Base-by-base conservation (phyloP, 2,329 filamentous ascomycete genomes). In the Xylaria sp. region DNA sequence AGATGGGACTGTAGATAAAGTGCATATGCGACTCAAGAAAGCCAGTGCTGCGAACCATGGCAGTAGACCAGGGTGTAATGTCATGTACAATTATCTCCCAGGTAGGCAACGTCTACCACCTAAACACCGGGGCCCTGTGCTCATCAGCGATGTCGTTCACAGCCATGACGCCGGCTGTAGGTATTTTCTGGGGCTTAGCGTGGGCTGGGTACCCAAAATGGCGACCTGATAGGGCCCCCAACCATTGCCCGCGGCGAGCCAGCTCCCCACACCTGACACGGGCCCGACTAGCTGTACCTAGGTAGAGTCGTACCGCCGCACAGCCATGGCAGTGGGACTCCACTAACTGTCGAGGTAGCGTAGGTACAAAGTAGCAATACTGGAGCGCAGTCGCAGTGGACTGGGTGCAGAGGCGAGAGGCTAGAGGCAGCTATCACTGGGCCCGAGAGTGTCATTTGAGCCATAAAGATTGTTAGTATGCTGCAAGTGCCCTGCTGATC, bases 361-460 rank as follows among this genome's bases (percentile, higher is more conserved):
- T 44, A 25, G 23, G 23, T 25, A 25, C 23, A 25, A 25, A 25
- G 23, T 25, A 25, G 23, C 23, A 28, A 28, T 28, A 28, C 28
- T 28, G 5, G 28, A 28, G 28, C 28, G 28, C 28, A 6, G 41
- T 46, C 23, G 52, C 52, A 13, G 31, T 56, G 23, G 23, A 31
- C 37, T 58, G 6, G 15, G 41, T n/a, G 41, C 34, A 37, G 34
- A 37, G 41, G 41, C 41, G n/a, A 46, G 41, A 46, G 41, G 41
- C 41, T 46, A 46, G 41, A 46, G 41, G 41, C 41, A 18, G 37
- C 39, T 41, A 4, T 39, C 23, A 31, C 37, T 48, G 65, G 64
- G 56, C 41, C 50, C 13, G 28, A 50, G 41, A 54, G 64, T 68
- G 64, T 68, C 68, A 70, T 58, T 68, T 70, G 68, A 63, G 23